A percentile compares a stretch with the other conserved stretches of the same genome.
Evolutionary conservation across 352 stramenopile species (phyloP).

Genomic region (Phytophthora meadii): DNA sequence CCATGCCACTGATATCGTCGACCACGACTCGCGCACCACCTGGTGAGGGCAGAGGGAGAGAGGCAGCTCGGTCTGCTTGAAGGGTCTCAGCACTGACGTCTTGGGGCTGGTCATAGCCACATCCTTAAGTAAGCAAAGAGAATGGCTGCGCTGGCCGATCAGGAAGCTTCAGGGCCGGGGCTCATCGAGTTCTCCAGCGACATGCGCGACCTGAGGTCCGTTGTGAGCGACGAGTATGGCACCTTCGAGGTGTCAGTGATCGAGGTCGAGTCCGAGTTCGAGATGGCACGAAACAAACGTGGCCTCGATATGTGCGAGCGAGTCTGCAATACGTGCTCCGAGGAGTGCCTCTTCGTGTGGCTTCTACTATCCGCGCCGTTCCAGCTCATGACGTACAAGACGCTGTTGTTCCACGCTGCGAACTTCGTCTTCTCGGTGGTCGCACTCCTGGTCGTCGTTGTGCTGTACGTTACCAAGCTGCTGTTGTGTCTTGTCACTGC

Average conservation of each 20-base stretch:
- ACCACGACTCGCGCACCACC: slow-evolving; percentile 12
- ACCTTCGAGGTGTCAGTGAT: slow-evolving; percentile 79
- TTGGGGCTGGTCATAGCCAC: slow-evolving; percentile 2
- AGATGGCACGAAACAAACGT: slow-evolving; percentile 18
- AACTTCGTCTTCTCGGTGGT: slow-evolving; percentile 56
- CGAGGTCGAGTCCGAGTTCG: slow-evolving; percentile 55
- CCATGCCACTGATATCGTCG: slow-evolving; percentile 1
- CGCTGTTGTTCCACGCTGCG: slow-evolving; percentile 57
- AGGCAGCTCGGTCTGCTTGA: slow-evolving; percentile 1
- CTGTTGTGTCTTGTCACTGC: slow-evolving; percentile 4
- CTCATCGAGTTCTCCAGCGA: slow-evolving; percentile 25
- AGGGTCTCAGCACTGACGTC: slow-evolving; percentile 17
- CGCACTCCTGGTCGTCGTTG: slow-evolving; percentile 37
- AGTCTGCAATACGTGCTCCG: slow-evolving; percentile 26
- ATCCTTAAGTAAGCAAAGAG: not conserved
- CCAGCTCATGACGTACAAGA: slow-evolving; percentile 65
- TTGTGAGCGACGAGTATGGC: slow-evolving; percentile 59
- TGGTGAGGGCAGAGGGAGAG: slow-evolving; percentile 24
- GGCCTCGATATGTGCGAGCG: slow-evolving; percentile 15
- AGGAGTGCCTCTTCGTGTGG: slow-evolving; percentile 64
- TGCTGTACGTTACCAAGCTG: slow-evolving; percentile 38
- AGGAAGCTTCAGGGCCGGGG: slow-evolving; percentile 9
- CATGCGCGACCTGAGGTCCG: slow-evolving; percentile 22
- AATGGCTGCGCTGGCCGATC: slow-evolving; percentile 25
- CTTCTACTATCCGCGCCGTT: slow-evolving; percentile 58